Base-by-base conservation (phyloP, 2,329 filamentous ascomycete species). In the Aureobasidium sp. region DNA sequence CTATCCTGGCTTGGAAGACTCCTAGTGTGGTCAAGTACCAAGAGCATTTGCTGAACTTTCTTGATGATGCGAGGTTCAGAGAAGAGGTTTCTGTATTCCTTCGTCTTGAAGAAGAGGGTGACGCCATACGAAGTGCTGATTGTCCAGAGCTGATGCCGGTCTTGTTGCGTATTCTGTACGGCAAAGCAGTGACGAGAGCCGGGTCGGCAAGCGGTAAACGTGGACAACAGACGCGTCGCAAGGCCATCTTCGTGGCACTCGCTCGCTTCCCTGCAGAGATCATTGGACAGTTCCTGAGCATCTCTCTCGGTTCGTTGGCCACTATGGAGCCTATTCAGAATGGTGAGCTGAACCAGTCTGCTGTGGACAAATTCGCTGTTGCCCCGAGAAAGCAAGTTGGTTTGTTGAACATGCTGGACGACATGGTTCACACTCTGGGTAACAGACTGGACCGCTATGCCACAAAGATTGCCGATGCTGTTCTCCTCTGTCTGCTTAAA, bases 51-150 rank as follows among this genome's bases (percentile, higher is more conserved):
- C 82, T 91, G 65, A 92, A 91, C 68, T 80, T 99, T 1, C 82
- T 97, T 9, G 94, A 99, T 67, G 94, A 97, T 65, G 87, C 89
- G 27, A 84, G 90, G 53, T 96, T 97, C 76, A 90, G 92, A 70
- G 94, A 97, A 70, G 93, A 97, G 72, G 82, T 99, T n/a, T 88
- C 91, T 0, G 85, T 94, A 5, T 88, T 99, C 66, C 82, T 99
- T 59, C 70, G 91, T 70, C 84, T 88, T 17, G 87, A 89, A 20
- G 71, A 77, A 27, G 78, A 84, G 43, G 60, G 60, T 8, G 79
- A 83, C 64, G 86, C 86, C 63, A 76, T 87, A 61, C 88, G 97
- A 66, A 86, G 87, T 67, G 78, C 86, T 7, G 91, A 99, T 70
- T 85, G 88, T 9, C 70, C 78, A 3, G 83, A 85, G 50, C 75